Conservation (phyloP, 495 filamentous ascomycete genomes). For the Penicillium bialowiezense region DNA sequence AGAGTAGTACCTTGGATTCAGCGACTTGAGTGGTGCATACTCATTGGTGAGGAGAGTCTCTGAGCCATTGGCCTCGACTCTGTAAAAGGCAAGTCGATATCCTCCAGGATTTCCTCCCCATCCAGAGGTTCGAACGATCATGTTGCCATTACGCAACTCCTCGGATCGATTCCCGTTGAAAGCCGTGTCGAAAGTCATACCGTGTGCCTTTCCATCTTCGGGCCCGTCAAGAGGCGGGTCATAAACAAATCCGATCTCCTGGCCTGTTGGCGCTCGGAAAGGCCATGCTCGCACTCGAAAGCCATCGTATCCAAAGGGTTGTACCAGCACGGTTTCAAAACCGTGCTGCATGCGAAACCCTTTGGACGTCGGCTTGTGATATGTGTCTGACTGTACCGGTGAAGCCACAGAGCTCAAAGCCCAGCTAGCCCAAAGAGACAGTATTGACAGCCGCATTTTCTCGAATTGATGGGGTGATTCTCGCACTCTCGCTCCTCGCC, state of each 20-base stretch:
- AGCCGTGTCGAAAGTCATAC: conserved; percentile 19
- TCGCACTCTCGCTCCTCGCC: no score
- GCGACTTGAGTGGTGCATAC: conserved; percentile 30
- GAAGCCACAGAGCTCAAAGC: not conserved
- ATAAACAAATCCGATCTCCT: conserved; percentile 27
- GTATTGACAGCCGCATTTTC: conserved; percentile 7
- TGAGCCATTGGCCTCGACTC: conserved; percentile 21
- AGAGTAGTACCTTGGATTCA: conserved; percentile 27
- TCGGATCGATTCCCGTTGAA: conserved; percentile 17
- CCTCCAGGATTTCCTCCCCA: conserved; percentile 24
- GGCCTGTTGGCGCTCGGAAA: conserved; percentile 22
- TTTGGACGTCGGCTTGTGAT: conserved; percentile 20
- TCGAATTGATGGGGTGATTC: not conserved
- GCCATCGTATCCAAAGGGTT: conserved; percentile 31
- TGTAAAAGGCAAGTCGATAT: conserved; percentile 26
- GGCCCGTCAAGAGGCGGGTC: conserved; percentile 30
- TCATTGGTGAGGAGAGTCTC: conserved; percentile 29
- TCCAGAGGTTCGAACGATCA: conserved; percentile 25
- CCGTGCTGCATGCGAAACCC: conserved; percentile 29
- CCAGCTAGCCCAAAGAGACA: conserved; percentile 1
- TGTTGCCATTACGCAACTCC: conserved; percentile 27
- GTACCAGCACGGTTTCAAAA: conserved; percentile 28
- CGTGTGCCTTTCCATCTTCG: conserved; percentile 21
- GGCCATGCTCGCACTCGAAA: conserved; percentile 31
- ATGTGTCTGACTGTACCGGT: conserved; percentile 4